Base-by-base conservation (phyloP, 2,329 filamentous ascomycete genomes). In the Cladophialophora carrionii region DNA sequence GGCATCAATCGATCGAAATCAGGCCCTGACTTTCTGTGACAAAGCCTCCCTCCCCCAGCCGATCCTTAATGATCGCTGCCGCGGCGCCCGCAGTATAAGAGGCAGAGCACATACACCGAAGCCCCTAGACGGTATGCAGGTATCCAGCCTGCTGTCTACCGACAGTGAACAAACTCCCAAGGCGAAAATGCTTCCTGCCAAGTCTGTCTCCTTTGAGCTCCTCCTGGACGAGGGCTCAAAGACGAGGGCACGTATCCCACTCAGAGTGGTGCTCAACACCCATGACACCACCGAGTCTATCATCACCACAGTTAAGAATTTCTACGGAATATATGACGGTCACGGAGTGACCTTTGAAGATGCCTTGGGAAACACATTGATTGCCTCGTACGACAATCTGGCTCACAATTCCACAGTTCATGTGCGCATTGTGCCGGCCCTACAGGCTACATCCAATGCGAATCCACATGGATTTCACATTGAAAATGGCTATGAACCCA, bases 221-320 rank as follows among this genome's bases (percentile, higher is more conserved):
- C 80, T 88, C 61, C 79, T 87, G 51, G 83, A 85, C 64, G 82
- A 85, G 70, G 80, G 82, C 66, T 83, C 83, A 67, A 83, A 85
- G 71, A 80, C 83, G 67, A 80, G 83, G 74, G 86, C 85, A 71
- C 82, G 87, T 66, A 83, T 88, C 59, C 87, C 87, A 12, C 87
- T 89, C 83, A 81, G 86, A 70, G 86, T 89, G 52, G 90, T 96
- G 74, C 97, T 99, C 72, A 96, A 90, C 74, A 91, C 91, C 54
- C 93, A 98, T 78, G 95, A 99, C 81, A 93, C 91, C 59, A 98
- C 94, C 24, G 94, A 98, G 76, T 97, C 93, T 41, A 99, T 99
- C 80, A 91, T 98, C 70, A 95, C 92, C 14, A 98, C 95, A 1
- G 94, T 98, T 75, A 98, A 96, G 85, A 98, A 97, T 82, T 98